Evolutionary conservation across 768 basidiomycete genomes (phyloP).

Genomic region (Xerocomellus dryophilus): DNA sequence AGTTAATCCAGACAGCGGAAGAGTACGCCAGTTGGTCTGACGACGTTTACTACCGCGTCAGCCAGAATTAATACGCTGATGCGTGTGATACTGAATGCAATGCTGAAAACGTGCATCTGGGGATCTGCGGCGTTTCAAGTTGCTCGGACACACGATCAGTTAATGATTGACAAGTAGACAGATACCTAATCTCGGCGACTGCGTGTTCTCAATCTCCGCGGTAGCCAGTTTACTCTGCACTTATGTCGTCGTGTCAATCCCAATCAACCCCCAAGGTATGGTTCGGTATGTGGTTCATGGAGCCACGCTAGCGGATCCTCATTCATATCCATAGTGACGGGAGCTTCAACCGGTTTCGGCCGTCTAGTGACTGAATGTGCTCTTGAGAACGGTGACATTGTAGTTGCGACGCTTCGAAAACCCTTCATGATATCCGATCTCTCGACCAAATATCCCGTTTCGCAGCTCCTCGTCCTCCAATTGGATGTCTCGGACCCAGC

Average conservation of each 20-base stretch:
- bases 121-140: neutral
- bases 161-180: neutral
- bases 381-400: slow-evolving; percentile 39
- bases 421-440: slow-evolving; percentile 36
- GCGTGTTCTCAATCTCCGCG: neutral
- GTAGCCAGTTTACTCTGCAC: neutral
- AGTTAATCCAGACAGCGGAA: slow-evolving; percentile 20
- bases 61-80: slow-evolving; percentile 6
- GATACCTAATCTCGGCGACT: neutral
- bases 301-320: neutral
- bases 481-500: slow-evolving; percentile 39
- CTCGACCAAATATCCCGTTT: slow-evolving; percentile 26
- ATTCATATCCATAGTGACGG: slow-evolving; percentile 36
- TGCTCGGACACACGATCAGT: too few relatives aligned
- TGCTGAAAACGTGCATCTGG: neutral
- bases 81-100: neutral
- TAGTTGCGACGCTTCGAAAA: slow-evolving; percentile 44
- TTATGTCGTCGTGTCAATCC: neutral
- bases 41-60: slow-evolving; percentile 18
- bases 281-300: slow-evolving; percentile 17
- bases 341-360: slow-evolving; percentile 42
- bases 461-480: slow-evolving; percentile 38
- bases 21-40: slow-evolving; percentile 30
- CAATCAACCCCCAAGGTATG: slow-evolving; percentile 17
- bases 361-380: slow-evolving; percentile 32